These are phyloP conservation scores for Cyberlindnera samutprakarnensis DNA, from an alignment of 805 yeast species.

Conservation along the genomic window DNA sequence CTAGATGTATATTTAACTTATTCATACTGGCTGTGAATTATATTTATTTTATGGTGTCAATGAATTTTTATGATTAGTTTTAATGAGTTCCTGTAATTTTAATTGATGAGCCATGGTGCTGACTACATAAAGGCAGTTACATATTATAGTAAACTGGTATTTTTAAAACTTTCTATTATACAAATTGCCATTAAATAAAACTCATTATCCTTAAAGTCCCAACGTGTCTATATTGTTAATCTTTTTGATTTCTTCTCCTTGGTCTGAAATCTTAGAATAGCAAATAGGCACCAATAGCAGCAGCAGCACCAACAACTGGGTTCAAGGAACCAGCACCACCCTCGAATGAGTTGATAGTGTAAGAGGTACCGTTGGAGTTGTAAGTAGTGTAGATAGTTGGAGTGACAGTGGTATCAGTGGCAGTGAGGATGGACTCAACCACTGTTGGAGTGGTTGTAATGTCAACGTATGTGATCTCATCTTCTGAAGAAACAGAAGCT, in stretches of 20 bases:
- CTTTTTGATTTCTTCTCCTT: no score
- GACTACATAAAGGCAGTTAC: no score
- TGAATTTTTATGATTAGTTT: not conserved
- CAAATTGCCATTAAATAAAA: conserved; percentile 1
- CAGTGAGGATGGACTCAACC: conserved; percentile 33
- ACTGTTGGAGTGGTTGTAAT: conserved; percentile 31
- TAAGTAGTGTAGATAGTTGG: conserved; percentile 30
- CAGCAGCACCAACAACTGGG: conserved; percentile 21
- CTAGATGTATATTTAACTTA: conserved; percentile 4
- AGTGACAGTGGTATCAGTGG: conserved; percentile 31
- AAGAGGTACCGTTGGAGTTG: conserved; percentile 14
- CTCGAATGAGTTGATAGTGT: conserved; percentile 14
- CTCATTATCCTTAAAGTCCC: no score
- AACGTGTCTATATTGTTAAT: no score
- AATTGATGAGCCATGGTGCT: no score
- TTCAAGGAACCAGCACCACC: conserved; percentile 17
- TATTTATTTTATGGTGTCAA: not conserved
- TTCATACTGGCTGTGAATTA: not conserved
- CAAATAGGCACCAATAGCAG: conserved; percentile 23
- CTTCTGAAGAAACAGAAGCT: conserved; percentile 16
- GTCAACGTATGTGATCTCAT: conserved; percentile 30
- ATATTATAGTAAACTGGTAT: no score
- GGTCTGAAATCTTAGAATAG: conserved; percentile 21
- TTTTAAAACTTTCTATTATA: not conserved
- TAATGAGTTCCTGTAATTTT: no score